These are phyloP conservation scores for Aspergillus felis DNA, from an alignment of 2,329 filamentous ascomycete species.

Conservation along the genomic window DNA sequence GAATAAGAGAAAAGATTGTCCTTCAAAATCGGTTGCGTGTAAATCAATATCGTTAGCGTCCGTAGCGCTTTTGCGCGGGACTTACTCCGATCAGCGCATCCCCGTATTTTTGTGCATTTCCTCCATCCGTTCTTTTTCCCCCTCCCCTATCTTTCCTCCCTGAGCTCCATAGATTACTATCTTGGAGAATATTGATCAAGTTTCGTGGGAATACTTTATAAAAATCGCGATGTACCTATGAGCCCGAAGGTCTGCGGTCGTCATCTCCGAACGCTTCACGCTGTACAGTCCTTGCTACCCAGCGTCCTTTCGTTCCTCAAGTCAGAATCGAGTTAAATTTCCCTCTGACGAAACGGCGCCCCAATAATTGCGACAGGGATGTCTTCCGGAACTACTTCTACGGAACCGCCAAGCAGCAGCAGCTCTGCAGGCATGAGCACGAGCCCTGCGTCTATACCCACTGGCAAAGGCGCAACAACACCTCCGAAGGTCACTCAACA, in stretches of 20 bases:
- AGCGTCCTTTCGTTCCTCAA: background rate
- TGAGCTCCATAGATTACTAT: background rate
- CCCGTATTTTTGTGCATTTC: background rate
- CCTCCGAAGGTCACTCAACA: conserved; percentile 30
- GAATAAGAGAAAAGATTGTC: background rate
- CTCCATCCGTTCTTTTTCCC: background rate
- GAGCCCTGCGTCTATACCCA: conserved; percentile 22
- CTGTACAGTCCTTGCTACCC: background rate
- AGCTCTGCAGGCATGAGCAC: conserved; percentile 21
- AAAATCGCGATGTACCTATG: background rate
- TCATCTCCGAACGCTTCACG: background rate
- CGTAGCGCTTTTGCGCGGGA: background rate
- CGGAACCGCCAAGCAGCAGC: conserved; percentile 19
- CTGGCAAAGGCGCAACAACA: conserved; percentile 28
- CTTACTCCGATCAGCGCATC: background rate
- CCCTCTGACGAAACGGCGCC: background rate
- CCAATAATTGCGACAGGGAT: conserved; percentile 8
- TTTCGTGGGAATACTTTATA: background rate
- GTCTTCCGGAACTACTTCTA: conserved; percentile 26
- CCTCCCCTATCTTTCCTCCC: background rate
- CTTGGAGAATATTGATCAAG: background rate
- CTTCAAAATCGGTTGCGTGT: background rate
- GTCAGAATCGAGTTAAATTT: background rate
- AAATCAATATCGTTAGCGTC: background rate
- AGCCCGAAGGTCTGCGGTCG: background rate